Evolutionary conservation across 306 rosid genomes (phyloP).

Genomic region (Canavalia ensiformis): DNA sequence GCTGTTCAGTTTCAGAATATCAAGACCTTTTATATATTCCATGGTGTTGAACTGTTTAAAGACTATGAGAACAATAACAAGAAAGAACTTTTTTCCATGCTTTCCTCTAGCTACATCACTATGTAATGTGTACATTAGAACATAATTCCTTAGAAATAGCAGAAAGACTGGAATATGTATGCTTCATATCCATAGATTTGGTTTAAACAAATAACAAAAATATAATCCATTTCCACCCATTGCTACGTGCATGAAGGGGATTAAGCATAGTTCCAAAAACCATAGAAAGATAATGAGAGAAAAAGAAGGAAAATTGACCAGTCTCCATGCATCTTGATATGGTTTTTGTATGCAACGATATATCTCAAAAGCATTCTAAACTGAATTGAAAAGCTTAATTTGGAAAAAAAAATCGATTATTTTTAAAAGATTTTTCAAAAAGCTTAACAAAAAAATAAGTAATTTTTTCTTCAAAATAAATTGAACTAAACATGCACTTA

Average conservation of each 20-base stretch:
- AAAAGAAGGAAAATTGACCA: slow-evolving; percentile 2
- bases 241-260: slow-evolving; percentile 39
- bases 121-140: slow-evolving; percentile 2
- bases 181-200: slow-evolving; percentile 25
- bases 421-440: no score
- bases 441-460: no score
- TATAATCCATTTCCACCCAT: background rate
- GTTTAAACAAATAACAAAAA: slow-evolving; percentile 22
- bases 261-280: background rate
- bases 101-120: slow-evolving; percentile 15
- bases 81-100: slow-evolving; percentile 24
- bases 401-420: no score
- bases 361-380: slow-evolving; percentile 7
- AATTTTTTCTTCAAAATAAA: no score
- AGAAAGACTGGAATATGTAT: slow-evolving; percentile 42
- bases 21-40: slow-evolving; percentile 37
- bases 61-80: slow-evolving; percentile 15
- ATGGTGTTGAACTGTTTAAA: slow-evolving; percentile 20
- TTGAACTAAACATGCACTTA: no score
- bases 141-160: slow-evolving; percentile 44
- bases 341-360: slow-evolving; percentile 6
- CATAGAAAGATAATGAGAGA: background rate
- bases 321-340: background rate
- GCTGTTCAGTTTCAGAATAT: slow-evolving; percentile 10
- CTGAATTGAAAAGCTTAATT: no score